These are phyloP conservation scores for Oryza longistaminata DNA, from an alignment of 176 grass and related monocot genomes.

Conservation along the genomic window DNA sequence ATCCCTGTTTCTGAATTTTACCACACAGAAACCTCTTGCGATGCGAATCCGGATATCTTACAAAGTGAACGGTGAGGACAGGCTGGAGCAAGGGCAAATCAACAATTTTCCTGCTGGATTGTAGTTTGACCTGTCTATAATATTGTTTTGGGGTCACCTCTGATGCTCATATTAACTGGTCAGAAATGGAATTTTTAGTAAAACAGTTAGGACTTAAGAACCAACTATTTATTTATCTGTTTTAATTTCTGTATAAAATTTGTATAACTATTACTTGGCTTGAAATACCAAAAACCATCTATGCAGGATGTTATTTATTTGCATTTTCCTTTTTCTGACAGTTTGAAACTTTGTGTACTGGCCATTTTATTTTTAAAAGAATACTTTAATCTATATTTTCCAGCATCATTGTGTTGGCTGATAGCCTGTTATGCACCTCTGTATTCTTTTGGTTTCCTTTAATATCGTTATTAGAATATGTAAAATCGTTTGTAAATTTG, in stretches of 20 bases:
- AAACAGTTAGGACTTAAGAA: background rate
- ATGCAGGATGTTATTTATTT: background rate
- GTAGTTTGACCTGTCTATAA: conserved; percentile 51
- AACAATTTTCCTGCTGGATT: conserved; percentile 86
- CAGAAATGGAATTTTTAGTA: background rate
- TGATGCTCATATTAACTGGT: background rate
- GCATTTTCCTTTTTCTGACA: background rate
- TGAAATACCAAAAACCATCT: conserved; percentile 6
- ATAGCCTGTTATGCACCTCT: background rate
- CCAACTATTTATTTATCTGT: background rate
- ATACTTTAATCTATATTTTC: background rate
- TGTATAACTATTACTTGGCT: conserved; percentile 12
- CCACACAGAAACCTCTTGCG: conserved; percentile 71
- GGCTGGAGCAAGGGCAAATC: conserved; percentile 91
- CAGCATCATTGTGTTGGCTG: background rate
- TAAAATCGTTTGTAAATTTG: background rate
- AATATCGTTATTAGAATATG: background rate
- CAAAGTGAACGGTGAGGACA: conserved; percentile 84
- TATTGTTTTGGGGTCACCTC: conserved; percentile 20
- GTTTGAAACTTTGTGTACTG: background rate
- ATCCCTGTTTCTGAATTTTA: conserved; percentile 13
- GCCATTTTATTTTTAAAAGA: background rate
- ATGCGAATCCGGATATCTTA: conserved; percentile 94
- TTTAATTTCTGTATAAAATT: conserved; percentile 14
- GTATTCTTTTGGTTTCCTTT: background rate